Conservation (phyloP, 1,284 basidiomycete genomes). For the Sanguinoderma infundibulare region DNA sequence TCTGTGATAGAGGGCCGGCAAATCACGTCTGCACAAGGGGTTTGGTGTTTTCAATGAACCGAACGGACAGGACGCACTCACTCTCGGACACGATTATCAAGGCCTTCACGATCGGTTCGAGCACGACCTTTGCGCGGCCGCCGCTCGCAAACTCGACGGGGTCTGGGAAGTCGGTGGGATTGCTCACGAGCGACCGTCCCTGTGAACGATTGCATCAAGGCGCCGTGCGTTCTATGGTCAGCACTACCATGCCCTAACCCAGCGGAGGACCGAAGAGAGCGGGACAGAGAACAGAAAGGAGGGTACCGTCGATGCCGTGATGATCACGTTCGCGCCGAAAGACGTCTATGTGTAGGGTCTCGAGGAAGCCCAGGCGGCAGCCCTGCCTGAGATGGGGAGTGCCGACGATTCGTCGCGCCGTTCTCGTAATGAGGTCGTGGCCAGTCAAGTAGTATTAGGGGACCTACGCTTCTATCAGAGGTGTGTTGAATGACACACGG, state of each 20-base stretch:
- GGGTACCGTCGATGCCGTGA: conserved; percentile 93
- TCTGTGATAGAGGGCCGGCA: too few species aligned
- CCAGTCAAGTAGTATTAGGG: too few species aligned
- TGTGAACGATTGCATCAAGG: conserved; percentile 79
- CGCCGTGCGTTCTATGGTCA: conserved; percentile 6
- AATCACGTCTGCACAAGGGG: too few species aligned
- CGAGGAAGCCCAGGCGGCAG: conserved; percentile 93
- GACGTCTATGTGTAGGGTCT: conserved; percentile 97
- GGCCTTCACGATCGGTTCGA: conserved; percentile 91
- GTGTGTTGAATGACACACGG: too few species aligned
- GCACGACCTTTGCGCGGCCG: conserved; percentile 70
- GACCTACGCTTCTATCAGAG: too few species aligned
- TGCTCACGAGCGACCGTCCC: conserved; percentile 78
- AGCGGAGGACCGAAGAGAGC: too few species aligned
- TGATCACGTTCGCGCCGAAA: conserved; percentile 88
- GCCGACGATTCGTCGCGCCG: too few species aligned
- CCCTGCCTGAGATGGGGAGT: conserved; percentile 98
- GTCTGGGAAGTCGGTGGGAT: conserved; percentile 93
- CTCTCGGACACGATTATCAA: conserved; percentile 92
- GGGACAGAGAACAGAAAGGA: conserved; percentile 49
- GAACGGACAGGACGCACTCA: conserved; percentile 35
- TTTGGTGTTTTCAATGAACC: too few species aligned
- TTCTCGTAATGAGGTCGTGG: too few species aligned
- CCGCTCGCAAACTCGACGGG: conserved; percentile 56
- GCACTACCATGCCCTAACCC: conserved; percentile 14